These are phyloP conservation scores for Cyberlindnera sargentensis DNA, from an alignment of 805 yeast genomes.

Conservation along the genomic window DNA sequence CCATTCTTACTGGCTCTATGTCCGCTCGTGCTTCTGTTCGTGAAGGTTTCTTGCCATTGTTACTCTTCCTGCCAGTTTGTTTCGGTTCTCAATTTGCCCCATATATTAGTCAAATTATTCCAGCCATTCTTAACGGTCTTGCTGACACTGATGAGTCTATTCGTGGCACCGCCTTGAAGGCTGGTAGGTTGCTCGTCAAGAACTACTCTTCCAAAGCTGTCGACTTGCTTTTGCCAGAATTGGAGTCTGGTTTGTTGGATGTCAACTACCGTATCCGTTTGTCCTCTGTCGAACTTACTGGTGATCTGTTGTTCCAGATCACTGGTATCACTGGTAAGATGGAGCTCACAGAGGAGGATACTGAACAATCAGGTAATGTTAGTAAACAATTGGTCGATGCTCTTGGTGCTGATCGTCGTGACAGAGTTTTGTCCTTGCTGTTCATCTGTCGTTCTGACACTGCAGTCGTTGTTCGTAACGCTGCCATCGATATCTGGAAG, in stretches of 20 bases:
- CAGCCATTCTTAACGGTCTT: conserved; percentile 85
- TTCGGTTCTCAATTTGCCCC: conserved; percentile 91
- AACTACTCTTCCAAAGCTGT: conserved; percentile 91
- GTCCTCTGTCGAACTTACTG: conserved; percentile 91
- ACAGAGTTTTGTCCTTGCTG: conserved; percentile 74
- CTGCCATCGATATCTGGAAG: conserved; percentile 94
- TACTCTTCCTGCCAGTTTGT: conserved; percentile 87
- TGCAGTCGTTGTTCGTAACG: conserved; percentile 77
- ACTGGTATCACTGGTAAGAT: conserved; percentile 81
- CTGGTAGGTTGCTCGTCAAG: conserved; percentile 86
- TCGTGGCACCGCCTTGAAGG: conserved; percentile 82
- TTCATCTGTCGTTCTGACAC: conserved; percentile 93
- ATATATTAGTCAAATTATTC: conserved; percentile 75
- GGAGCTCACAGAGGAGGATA: conserved; percentile 54
- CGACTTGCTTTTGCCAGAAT: conserved; percentile 87
- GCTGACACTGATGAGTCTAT: conserved; percentile 86
- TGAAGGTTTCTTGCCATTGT: conserved; percentile 87
- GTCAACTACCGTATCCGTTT: conserved; percentile 78
- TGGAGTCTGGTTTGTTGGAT: conserved; percentile 84
- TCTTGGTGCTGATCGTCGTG: conserved; percentile 85
- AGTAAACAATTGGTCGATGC: conserved; percentile 62
- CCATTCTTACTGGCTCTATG: conserved; percentile 63
- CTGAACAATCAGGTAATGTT: conserved; percentile 42
- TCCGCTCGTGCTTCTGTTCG: conserved; percentile 65
- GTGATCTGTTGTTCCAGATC: conserved; percentile 89